Evolutionary conservation across 225 moss, liverwort and hornwort genomes (phyloP).

Genomic region (Sphagnum contortum): DNA sequence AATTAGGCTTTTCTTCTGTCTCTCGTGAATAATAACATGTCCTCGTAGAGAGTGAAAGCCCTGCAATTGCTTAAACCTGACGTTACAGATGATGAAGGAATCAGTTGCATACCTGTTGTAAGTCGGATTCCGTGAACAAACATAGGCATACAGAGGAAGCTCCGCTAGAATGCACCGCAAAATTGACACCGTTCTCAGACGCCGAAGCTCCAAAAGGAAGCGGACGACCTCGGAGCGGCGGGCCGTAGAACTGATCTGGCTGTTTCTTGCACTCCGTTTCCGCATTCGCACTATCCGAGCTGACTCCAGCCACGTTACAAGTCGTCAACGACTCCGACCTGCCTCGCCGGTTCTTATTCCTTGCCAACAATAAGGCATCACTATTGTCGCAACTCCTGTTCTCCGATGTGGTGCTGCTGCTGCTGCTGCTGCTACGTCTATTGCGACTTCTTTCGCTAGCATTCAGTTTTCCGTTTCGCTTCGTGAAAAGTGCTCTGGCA

Average conservation of each 20-base stretch:
- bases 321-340: slow-evolving; percentile 9
- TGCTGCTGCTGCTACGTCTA: no score
- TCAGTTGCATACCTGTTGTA: slow-evolving; percentile 44
- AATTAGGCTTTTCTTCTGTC: background rate
- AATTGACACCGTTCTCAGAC: slow-evolving; percentile 66
- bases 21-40: no score
- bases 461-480: no score
- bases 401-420: background rate
- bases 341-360: background rate
- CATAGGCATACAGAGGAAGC: slow-evolving; percentile 69
- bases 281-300: slow-evolving; percentile 45
- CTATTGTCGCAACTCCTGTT: slow-evolving; percentile 6
- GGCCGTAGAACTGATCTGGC: slow-evolving; percentile 28
- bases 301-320: slow-evolving; percentile 39
- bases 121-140: slow-evolving; percentile 60
- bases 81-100: background rate
- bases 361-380: slow-evolving; percentile 2
- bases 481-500: no score
- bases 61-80: no score
- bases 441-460: no score
- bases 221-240: slow-evolving; percentile 57
- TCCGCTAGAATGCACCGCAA: slow-evolving; percentile 76
- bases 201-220: slow-evolving; percentile 68
- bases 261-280: slow-evolving; percentile 35
- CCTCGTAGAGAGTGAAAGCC: no score